Evolutionary conservation across 139 green algal species (phyloP).

Genomic region (Microglena sp.): DNA sequence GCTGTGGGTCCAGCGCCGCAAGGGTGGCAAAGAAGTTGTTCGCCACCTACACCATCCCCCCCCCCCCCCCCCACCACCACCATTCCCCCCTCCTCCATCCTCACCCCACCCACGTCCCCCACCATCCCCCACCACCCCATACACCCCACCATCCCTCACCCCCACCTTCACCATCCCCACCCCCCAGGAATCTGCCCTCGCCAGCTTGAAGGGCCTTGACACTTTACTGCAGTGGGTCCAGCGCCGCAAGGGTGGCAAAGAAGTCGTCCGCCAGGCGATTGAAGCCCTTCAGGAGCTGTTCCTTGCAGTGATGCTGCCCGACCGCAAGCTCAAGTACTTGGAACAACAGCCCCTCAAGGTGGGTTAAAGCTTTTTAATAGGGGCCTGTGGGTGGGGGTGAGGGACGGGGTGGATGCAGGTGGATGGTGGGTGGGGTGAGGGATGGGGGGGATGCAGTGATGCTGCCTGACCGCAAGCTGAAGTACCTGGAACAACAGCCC

Average conservation of each 20-base stretch:
- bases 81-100: too few species aligned
- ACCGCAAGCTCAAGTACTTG: conserved; percentile 71
- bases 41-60: too few species aligned
- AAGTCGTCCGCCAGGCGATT: conserved; percentile 46
- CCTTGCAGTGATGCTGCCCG: conserved; percentile 63
- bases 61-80: too few species aligned
- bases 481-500: conserved; percentile 47
- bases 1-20: conserved; percentile 43
- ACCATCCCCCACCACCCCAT: too few species aligned
- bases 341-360: conserved; percentile 48
- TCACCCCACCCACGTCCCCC: too few species aligned
- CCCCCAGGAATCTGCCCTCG: conserved; percentile 53
- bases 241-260: conserved; percentile 48
- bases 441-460: not conserved
- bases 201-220: conserved; percentile 71
- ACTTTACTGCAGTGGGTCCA: conserved; percentile 51
- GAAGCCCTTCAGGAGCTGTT: conserved; percentile 83
- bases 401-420: not conserved
- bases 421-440: not conserved
- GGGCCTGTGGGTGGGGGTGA: not conserved
- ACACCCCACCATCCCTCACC: too few species aligned
- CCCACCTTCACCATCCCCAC: too few species aligned
- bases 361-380: not conserved
- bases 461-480: conserved; percentile 85
- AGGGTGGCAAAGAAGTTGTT: conserved; percentile 40